Base-by-base conservation (phyloP, 257 asterid genomes). In the Gardenia jasminoides region DNA sequence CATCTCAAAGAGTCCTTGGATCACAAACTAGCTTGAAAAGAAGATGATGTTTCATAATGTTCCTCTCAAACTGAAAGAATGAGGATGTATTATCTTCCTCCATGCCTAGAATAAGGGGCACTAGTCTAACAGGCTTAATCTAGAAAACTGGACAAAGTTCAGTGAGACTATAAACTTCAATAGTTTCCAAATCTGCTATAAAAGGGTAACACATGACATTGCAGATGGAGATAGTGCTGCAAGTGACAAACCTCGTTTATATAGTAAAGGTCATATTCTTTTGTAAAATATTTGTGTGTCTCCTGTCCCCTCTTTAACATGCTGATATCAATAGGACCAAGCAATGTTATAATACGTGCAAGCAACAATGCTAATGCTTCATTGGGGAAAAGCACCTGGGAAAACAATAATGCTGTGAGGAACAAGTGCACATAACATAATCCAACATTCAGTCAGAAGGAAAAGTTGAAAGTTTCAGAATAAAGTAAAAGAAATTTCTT, bases 381-480 rank as follows among this genome's bases (percentile, higher is more conserved):
- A 76, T 93, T 96, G 41, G 98, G 97, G 82, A 96, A 96, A 67
- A 96, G 96, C 66, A 95, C 99, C 99, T 93, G 88, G 41, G 44
- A 71, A 24, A 78, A 74, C 75, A 76, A n/a, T 79, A 39, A 74
- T 61, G 58, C 62, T 39, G 59, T 28, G 70, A 67, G 64, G 62
- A 67, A 13, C 39, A 46, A 17, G 75, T 76, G 41, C 52, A 66
- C 30, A 48, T n/a, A 36, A 52, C 13, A 46, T 26, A 10, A 24
- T 70, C 48, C 59, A 31, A 72, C 22, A n/a, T 61, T 61, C 20
- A 43, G 39, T 13, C 12, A 16, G 65, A 79, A 48, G 43, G 36
- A 59, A 1, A 19, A 20, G 5, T 5, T 13, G 46, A 48, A 44
- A 33, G 6, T 72, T 64, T 22, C 22, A 64, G 56, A 47, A 48